Base-by-base conservation (phyloP, 1,284 basidiomycete species). In the Neotropicomus parvogracilis region DNA sequence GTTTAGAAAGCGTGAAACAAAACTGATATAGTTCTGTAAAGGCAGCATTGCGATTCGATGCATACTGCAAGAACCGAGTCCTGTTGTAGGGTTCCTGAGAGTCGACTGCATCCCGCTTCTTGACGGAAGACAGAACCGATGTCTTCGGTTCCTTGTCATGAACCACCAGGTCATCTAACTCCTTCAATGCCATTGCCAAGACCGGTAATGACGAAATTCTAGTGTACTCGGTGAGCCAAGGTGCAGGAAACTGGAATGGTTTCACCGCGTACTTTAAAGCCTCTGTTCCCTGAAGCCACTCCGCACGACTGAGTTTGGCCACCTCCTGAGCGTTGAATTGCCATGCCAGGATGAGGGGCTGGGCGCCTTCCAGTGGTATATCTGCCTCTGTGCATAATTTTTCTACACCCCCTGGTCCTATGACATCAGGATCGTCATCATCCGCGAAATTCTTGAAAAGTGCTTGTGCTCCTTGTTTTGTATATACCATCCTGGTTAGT, bases 341-440 rank as follows among this genome's bases (percentile, higher is more conserved):
- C 88, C 88, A 90, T 14, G 85, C 78, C 6, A 89, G 68, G 21
- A 90, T 70, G 35, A 90, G 70, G 16, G 87, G 84, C 48, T 79
- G 67, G 9, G 81, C 71, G 27, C 86, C 84, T 21, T 88, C 88
- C 62, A 90, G 66, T 1, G 84, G 70, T 40, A 89, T 77, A 12
- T 77, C 68, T 10, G 80, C 76, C 55, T 88, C 84, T 19, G 56
- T 72, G 65, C 82, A 90, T 27, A 90, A 65, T 41, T 65, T 71
- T 62, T 82, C 80, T 52, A 88, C 78, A 1, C 85, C 85, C 54
- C 80, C 85, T 0, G 83, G 75, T 3, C 80, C 81, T 57, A 88
- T 85, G 40, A 77, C 69, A 38, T 72, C 63, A 4, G 75, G 67
- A 35, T 78, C 71, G 44, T 88, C 83, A 4, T 63, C 64, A 52